Evolutionary conservation across 305 asterid genomes (phyloP).

Genomic region (Solanum hybrid): DNA sequence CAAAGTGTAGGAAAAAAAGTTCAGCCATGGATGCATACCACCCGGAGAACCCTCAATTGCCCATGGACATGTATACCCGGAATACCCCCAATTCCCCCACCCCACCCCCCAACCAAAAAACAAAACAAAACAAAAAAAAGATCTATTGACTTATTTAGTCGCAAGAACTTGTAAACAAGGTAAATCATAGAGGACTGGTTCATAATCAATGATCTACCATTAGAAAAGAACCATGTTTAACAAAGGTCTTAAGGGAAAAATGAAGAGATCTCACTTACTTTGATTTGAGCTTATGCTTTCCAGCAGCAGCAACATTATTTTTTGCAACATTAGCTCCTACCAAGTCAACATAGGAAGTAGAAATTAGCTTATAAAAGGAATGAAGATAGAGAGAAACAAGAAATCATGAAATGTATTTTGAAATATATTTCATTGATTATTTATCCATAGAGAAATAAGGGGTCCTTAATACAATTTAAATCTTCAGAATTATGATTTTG

Average conservation of each 20-base stretch:
- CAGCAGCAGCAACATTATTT: constrained; percentile 11
- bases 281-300: constrained; percentile 14
- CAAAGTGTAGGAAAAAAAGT: background rate
- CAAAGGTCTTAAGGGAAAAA: background rate
- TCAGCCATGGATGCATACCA: background rate
- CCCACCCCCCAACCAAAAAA: background rate
- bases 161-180: background rate
- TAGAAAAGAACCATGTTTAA: background rate
- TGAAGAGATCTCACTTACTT: constrained; percentile 38
- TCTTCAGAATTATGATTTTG: background rate
- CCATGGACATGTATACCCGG: background rate
- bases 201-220: background rate
- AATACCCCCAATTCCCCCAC: background rate
- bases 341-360: constrained; percentile 3
- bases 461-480: background rate
- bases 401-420: background rate
- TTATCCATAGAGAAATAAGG: background rate
- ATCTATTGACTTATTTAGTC: background rate
- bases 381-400: background rate
- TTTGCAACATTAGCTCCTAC: constrained; percentile 30
- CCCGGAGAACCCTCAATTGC: background rate
- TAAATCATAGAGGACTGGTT: background rate
- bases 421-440: background rate
- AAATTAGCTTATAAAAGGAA: constrained; percentile 9
- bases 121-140: background rate